Evolutionary conservation across 140 eudicot species (phyloP).

Genomic region (Bidens hawaiensis): DNA sequence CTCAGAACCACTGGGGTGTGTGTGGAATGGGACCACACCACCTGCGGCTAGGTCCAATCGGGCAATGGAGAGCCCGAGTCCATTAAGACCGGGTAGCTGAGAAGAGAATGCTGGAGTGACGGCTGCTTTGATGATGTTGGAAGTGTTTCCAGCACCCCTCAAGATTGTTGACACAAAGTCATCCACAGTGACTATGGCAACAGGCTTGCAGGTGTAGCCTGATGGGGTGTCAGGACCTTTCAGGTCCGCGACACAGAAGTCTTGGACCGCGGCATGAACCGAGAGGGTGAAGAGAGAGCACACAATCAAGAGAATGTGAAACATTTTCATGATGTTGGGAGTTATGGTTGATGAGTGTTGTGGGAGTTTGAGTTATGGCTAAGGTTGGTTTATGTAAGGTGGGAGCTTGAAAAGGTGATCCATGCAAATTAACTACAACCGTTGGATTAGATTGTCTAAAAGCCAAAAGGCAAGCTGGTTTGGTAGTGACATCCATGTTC

Average conservation of each 20-base stretch:
- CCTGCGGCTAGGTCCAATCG: conserved; percentile 64
- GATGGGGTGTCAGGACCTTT: conserved; percentile 48
- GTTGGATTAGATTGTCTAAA: conserved; percentile 12
- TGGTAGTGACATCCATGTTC: conserved; percentile 42
- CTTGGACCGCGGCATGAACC: conserved; percentile 42
- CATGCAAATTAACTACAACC: conserved; percentile 33
- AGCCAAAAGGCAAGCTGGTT: conserved; percentile 27
- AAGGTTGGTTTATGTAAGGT: conserved; percentile 22
- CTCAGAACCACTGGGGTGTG: conserved; percentile 73
- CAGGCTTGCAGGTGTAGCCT: conserved; percentile 63
- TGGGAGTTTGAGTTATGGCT: conserved; percentile 4
- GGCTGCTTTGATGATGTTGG: conserved; percentile 73
- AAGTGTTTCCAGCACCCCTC: conserved; percentile 57
- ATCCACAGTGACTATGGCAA: conserved; percentile 35
- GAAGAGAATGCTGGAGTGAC: conserved; percentile 70
- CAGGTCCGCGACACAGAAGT: conserved; percentile 69
- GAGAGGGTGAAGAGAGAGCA: conserved; percentile 32
- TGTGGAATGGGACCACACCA: conserved; percentile 84
- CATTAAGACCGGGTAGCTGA: conserved; percentile 68
- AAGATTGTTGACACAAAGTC: conserved; percentile 60
- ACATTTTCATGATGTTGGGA: conserved; percentile 34
- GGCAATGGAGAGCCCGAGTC: conserved; percentile 60
- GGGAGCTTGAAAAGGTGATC: conserved; percentile 5
- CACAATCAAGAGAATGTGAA: conserved; percentile 30
- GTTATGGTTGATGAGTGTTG: conserved; percentile 4